Evolutionary conservation across 2,329 filamentous ascomycete genomes (phyloP).

Genomic region (Exophiala alcalophila): DNA sequence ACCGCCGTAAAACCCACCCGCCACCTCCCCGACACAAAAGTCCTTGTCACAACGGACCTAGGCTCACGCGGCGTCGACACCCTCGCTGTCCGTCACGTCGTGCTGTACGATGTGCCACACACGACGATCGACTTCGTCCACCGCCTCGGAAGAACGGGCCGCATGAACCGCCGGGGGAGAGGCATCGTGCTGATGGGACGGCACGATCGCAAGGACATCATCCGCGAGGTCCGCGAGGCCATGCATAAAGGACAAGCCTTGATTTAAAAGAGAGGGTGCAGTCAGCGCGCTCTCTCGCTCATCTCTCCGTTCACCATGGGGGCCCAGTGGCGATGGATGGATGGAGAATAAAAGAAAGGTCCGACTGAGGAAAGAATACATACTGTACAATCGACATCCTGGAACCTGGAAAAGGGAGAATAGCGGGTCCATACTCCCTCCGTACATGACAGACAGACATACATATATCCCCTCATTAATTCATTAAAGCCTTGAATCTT

Average conservation of each 20-base stretch:
- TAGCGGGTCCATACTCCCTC: no score
- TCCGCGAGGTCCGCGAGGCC: conserved; percentile 84
- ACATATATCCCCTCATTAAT: no score
- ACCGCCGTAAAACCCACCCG: conserved; percentile 40
- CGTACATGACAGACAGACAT: no score
- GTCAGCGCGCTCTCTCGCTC: no score
- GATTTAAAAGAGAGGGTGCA: no score
- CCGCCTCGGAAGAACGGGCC: conserved; percentile 81
- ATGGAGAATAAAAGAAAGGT: no score
- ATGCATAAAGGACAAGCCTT: conserved; percentile 80
- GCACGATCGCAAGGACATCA: conserved; percentile 83
- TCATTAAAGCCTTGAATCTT: no score
- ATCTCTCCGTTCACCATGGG: no score
- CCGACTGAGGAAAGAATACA: no score
- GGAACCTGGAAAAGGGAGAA: no score
- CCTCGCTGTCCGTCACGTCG: conserved; percentile 81
- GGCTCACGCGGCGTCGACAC: conserved; percentile 94
- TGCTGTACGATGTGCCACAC: conserved; percentile 96
- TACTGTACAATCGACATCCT: no score
- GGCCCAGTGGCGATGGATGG: no score
- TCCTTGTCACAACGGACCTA: conserved; percentile 90
- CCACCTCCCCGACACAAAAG: conserved; percentile 72
- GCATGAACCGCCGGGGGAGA: conserved; percentile 86
- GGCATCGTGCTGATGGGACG: conserved; percentile 89
- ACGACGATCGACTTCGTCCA: conserved; percentile 98